Conservation (phyloP, 2,329 filamentous ascomycete species). For the Calycina herbarum region DNA sequence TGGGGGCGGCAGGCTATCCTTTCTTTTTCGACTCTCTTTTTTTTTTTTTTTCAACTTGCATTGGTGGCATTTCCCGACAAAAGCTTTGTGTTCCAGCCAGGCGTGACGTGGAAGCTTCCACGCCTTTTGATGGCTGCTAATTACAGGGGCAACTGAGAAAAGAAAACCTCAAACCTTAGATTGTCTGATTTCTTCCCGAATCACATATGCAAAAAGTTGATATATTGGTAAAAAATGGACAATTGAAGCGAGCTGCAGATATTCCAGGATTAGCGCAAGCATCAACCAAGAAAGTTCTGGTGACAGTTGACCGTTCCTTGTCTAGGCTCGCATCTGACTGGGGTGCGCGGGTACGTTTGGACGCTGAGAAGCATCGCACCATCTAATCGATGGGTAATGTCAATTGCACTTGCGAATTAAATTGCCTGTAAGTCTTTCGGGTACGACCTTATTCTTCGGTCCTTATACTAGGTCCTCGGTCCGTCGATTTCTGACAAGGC, state of each 20-base stretch:
- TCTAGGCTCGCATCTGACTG: neutral
- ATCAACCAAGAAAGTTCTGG: neutral
- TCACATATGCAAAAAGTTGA: neutral
- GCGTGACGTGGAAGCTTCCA: neutral
- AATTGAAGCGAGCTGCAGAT: neutral
- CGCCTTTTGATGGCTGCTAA: neutral
- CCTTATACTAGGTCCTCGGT: neutral
- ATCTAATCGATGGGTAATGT: neutral
- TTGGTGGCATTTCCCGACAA: neutral
- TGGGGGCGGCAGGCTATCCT: neutral
- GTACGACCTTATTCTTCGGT: neutral
- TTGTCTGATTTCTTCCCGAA: neutral
- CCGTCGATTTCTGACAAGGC: neutral
- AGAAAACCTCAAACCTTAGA: neutral
- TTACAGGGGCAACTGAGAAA: constrained; percentile 1
- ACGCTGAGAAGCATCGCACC: neutral
- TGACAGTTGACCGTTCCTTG: neutral
- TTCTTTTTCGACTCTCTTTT: neutral
- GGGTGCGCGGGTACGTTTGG: neutral
- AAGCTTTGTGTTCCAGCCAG: neutral
- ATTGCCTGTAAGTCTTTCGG: neutral
- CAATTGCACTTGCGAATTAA: neutral
- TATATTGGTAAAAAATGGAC: neutral
- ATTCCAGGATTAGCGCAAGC: neutral
- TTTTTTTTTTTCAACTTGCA: neutral